Percentiles rank a stretch among this genome's conserved stretches.
phyloP scores from a whole-genome alignment of 768 basidiomycete genomes.

The Mycena venus region DNA sequence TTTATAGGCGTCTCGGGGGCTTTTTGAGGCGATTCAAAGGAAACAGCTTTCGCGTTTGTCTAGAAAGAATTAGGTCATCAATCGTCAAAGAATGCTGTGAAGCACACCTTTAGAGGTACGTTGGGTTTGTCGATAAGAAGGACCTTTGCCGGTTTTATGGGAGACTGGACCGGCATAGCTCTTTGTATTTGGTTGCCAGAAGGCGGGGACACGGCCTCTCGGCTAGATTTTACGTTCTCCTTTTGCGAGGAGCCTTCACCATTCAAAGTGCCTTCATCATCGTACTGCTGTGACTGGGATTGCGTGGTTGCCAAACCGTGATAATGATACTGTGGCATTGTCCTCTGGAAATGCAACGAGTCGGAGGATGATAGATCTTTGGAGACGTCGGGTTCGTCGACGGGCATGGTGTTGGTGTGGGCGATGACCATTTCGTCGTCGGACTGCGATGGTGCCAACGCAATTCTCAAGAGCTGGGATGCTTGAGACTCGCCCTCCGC shows the following conservation, averaged over 20 bases:
- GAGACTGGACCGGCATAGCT: constrained; percentile 39
- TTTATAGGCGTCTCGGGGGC: constrained; percentile 27
- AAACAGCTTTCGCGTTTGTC: constrained; percentile 47
- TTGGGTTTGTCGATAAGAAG: constrained; percentile 42
- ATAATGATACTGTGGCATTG: constrained; percentile 66
- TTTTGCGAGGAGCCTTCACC: constrained; percentile 67
- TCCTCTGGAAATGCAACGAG: constrained; percentile 47
- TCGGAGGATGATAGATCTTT: constrained; percentile 56
- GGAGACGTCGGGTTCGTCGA: constrained; percentile 39
- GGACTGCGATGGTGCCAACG: constrained; percentile 50
- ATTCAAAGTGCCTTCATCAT: constrained; percentile 45
- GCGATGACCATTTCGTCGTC: constrained; percentile 27
- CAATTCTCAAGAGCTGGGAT: constrained; percentile 64
- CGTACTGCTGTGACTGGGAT: constrained; percentile 60
- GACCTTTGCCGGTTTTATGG: constrained; percentile 39
- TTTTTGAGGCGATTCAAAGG: constrained; percentile 48
- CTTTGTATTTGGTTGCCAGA: constrained; percentile 37
- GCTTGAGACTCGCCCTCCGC: constrained; percentile 63
- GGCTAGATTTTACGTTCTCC: constrained; percentile 55
- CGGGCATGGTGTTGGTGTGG: constrained; percentile 21
- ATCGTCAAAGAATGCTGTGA: constrained; percentile 35
- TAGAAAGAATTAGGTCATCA: constrained; percentile 32
- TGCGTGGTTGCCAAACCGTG: constrained; percentile 70
- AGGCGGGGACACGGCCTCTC: constrained; percentile 7
- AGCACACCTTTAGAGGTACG: constrained; percentile 44